Evolutionary conservation across 768 basidiomycete genomes (phyloP), one percentile per base, ranked within the genome.

Genomic region (Lactarius evosmus): DNA sequence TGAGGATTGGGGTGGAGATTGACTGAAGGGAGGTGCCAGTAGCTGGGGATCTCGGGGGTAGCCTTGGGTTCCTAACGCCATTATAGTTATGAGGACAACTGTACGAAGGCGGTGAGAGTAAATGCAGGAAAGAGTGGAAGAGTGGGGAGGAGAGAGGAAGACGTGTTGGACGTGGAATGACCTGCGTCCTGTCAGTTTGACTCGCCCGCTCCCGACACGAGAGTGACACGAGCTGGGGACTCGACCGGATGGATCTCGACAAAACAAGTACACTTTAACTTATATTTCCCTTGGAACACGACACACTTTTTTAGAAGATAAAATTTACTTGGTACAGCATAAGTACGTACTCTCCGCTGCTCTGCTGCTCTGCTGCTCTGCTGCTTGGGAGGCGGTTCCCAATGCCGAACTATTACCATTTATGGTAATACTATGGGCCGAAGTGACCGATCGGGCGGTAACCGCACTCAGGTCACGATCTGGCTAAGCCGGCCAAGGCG

Each of bases 11-110:
- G 44, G 63, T 55, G 62, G 58, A 25, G 56, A 55, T 46, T 63
- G 62, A 27, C 56, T 34, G 33, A 63, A 63, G 41, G 62, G 56
- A 1, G 56, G 11, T 2, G 17, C 34, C 2, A 55, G 33, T 3
- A 60, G 17, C 38, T 65, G 66, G 30, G 62, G 41, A 17, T 54
- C 57, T 67, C 57, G 34, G 25, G 58, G 56, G 32, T 59, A 65
- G 14, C 27, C 49, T n/a, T 67, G 66, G n/a, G 62, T 52, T 52
- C 64, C 64, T 44, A 65, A 22, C 50, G 64, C 64, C 64, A 65
- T 65, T 4, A 46, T 7, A 44, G 36, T 25, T 49, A 49, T 25
- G 25, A n/a, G 11, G 22, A 46, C 14, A 36, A 14, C 11, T 29
- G 17, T 9, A 40, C 9, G n/a, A 38, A 22, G 36, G 55, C 46